A percentile compares a stretch with the other conserved stretches of the same genome.
Conservation (phyloP, 2,329 filamentous ascomycete species). For the Thermochaetoides dissita region DNA sequence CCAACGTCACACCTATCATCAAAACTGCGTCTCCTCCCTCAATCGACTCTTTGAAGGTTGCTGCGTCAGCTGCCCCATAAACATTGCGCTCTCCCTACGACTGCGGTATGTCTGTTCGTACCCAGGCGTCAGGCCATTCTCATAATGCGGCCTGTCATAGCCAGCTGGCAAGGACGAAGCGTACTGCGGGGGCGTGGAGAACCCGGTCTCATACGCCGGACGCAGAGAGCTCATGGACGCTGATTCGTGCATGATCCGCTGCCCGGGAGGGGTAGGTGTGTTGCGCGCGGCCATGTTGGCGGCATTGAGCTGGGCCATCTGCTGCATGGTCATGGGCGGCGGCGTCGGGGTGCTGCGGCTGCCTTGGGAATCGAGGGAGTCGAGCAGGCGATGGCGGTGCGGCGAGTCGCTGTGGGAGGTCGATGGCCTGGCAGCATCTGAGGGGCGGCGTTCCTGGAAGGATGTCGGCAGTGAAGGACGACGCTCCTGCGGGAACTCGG, state of each 20-base stretch:
- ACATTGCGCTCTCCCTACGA: slow-evolving; percentile 48
- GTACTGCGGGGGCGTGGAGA: slow-evolving; percentile 18
- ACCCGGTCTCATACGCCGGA: slow-evolving; percentile 32
- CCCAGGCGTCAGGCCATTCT: slow-evolving; percentile 16
- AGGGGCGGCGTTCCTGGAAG: slow-evolving; percentile 17
- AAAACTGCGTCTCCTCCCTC: slow-evolving; percentile 39
- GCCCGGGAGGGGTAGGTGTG: slow-evolving; percentile 33
- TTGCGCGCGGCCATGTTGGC: slow-evolving; percentile 16
- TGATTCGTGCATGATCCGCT: slow-evolving; percentile 29
- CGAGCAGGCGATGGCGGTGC: slow-evolving; percentile 35
- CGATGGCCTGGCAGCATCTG: slow-evolving; percentile 28
- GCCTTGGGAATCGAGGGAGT: slow-evolving; percentile 23
- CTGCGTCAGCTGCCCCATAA: slow-evolving; percentile 35
- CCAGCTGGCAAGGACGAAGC: slow-evolving; percentile 19
- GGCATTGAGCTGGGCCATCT: slow-evolving; percentile 18
- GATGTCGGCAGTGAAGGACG: slow-evolving; percentile 13
- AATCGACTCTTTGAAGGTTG: slow-evolving; percentile 40
- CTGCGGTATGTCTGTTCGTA: slow-evolving; percentile 31
- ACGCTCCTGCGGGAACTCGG: slow-evolving; percentile 22
- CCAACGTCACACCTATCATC: slow-evolving; percentile 7
- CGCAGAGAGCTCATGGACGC: slow-evolving; percentile 20
- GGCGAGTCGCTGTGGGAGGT: slow-evolving; percentile 38
- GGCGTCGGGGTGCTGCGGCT: slow-evolving; percentile 36
- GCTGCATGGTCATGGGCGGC: slow-evolving; percentile 23
- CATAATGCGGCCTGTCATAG: slow-evolving; percentile 26